Evolutionary conservation across 805 yeast species (phyloP).

Genomic region (Sugiyamaella floridensis): DNA sequence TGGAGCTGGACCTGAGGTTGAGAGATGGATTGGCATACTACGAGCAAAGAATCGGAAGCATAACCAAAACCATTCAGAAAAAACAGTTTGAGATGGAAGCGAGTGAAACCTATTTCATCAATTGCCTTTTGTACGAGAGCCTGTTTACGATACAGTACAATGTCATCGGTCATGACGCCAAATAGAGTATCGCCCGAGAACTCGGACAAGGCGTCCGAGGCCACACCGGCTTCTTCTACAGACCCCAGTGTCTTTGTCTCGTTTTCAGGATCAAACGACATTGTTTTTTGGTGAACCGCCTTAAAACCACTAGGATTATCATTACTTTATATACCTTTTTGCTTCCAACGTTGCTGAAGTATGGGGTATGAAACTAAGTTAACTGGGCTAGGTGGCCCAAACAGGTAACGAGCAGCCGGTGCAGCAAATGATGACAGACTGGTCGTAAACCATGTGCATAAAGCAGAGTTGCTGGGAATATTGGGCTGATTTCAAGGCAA

Average conservation of each 20-base stretch:
- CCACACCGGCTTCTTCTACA: neutral
- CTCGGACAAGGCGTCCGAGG: neutral
- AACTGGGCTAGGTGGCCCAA: too few relatives aligned
- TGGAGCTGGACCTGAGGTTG: conserved; percentile 42
- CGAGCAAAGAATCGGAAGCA: conserved; percentile 47
- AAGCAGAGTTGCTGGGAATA: too few relatives aligned
- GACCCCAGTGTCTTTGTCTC: neutral
- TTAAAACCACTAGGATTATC: too few relatives aligned
- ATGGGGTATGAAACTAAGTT: too few relatives aligned
- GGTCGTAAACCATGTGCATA: too few relatives aligned
- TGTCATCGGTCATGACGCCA: conserved; percentile 6
- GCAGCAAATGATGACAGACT: too few relatives aligned
- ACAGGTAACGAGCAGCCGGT: too few relatives aligned
- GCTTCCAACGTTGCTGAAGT: too few relatives aligned
- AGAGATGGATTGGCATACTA: conserved; percentile 40
- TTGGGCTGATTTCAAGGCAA: too few relatives aligned
- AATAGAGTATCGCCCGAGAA: neutral
- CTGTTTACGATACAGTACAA: conserved; percentile 6
- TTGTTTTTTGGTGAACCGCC: neutral
- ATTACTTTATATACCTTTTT: too few relatives aligned
- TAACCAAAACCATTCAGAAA: conserved; percentile 50
- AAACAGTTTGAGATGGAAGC: conserved; percentile 44
- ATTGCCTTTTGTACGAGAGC: conserved; percentile 46
- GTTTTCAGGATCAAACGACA: neutral
- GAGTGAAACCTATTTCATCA: conserved; percentile 55